phyloP scores from a whole-genome alignment of 78 protist genomes.

The Dictyostelium brefeldianum region DNA sequence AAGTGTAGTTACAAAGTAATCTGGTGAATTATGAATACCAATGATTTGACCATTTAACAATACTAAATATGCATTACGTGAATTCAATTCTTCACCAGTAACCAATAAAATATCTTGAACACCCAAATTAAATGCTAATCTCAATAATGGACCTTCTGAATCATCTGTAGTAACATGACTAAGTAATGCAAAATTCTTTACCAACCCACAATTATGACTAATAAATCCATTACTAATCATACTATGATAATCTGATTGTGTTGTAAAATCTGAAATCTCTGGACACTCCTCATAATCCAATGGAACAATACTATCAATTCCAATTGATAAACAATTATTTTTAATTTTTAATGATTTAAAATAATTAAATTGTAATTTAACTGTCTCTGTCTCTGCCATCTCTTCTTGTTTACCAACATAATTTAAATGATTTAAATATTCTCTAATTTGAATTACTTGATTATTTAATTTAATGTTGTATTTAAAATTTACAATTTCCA shows the following conservation, averaged over 20 bases:
- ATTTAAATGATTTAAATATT: slow-evolving; percentile 23
- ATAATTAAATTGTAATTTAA: neutral
- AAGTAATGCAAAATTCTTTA: slow-evolving; percentile 99
- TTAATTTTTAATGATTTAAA: slow-evolving; percentile 7
- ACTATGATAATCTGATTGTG: slow-evolving; percentile 33
- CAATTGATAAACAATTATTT: neutral
- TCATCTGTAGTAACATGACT: slow-evolving; percentile 95
- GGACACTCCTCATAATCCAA: slow-evolving; percentile 25
- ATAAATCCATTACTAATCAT: slow-evolving; percentile 39
- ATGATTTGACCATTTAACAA: slow-evolving; percentile 99
- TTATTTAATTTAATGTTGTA: neutral
- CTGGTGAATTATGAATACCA: slow-evolving; percentile 96
- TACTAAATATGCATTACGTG: slow-evolving; percentile 91
- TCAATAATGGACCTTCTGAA: slow-evolving; percentile 56
- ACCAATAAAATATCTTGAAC: slow-evolving; percentile 49
- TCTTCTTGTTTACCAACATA: neutral
- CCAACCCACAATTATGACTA: slow-evolving; percentile 94
- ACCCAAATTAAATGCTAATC: slow-evolving; percentile 64
- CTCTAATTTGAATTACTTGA: slow-evolving; percentile 5
- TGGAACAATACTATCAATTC: neutral
- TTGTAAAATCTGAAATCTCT: slow-evolving; percentile 70
- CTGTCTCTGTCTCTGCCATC: too few relatives aligned
- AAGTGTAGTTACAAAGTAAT: slow-evolving; percentile 86
- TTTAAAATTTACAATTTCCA: slow-evolving; percentile 3
- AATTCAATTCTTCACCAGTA: slow-evolving; percentile 74